phyloP scores from a whole-genome alignment of 1,284 basidiomycete genomes.

The Boletellus dicymbophilus region DNA sequence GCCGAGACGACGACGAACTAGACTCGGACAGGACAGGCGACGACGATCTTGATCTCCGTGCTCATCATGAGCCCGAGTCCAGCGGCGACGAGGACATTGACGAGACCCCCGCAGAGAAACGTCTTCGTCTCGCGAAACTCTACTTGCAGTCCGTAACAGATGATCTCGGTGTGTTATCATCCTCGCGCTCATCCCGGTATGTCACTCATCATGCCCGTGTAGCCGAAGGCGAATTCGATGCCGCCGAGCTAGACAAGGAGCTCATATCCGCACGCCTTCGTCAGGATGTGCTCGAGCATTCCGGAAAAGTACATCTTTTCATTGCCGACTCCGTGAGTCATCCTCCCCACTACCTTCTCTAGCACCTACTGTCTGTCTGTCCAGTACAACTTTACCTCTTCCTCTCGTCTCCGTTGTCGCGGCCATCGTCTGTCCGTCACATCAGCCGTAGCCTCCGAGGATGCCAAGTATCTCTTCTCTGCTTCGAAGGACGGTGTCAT shows the following conservation, averaged over 20 bases:
- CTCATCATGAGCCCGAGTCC: constrained; percentile 55
- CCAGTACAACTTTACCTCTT: constrained; percentile 39
- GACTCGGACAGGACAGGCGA: constrained; percentile 63
- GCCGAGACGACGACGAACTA: constrained; percentile 69
- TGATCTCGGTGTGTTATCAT: constrained; percentile 70
- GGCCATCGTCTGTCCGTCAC: constrained; percentile 81
- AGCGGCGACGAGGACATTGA: constrained; percentile 81
- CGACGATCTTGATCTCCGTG: constrained; percentile 78
- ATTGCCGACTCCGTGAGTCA: constrained; percentile 66
- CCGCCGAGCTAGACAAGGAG: constrained; percentile 91
- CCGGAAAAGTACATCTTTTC: constrained; percentile 83
- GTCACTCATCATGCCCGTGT: constrained; percentile 6
- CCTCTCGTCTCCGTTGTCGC: constrained; percentile 58
- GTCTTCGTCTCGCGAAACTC: constrained; percentile 86
- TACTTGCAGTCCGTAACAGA: constrained; percentile 89
- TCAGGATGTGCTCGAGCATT: constrained; percentile 85
- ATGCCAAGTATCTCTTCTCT: constrained; percentile 74
- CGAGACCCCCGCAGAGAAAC: constrained; percentile 95
- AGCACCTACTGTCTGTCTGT: constrained; percentile 22
- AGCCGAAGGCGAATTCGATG: constrained; percentile 89
- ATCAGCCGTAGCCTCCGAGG: constrained; percentile 70
- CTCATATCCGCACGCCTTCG: constrained; percentile 89
- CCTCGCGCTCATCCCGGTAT: neutral
- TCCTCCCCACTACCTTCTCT: neutral
- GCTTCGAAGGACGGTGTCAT: constrained; percentile 87